Evolutionary conservation across 495 filamentous ascomycete genomes (phyloP), one percentile per base, ranked within the genome.

Genomic region (Penicillium turbatum): DNA sequence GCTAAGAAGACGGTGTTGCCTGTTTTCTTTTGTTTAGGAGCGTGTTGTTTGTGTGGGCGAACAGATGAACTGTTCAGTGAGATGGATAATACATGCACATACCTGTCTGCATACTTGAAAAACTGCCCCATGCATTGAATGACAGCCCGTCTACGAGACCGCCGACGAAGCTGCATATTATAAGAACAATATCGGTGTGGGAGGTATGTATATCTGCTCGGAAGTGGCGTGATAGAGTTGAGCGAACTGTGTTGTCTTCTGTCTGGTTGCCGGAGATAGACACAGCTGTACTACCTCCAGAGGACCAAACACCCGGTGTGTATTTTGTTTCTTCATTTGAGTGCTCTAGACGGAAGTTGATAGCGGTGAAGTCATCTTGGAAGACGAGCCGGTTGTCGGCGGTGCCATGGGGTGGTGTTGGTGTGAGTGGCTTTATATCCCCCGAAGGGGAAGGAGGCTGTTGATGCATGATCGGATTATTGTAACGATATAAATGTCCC

Each of bases 81-180:
- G n/a, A n/a, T n/a, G n/a, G n/a, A n/a, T 21, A 39, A 55, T 58
- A n/a, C n/a, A 2, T 43, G 7, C 8, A 57, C 68, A 75, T 39
- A 49, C 77, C 78, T 46, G 79, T 82, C 61, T 82, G 79, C 79
- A 82, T 82, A 50, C 76, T 78, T 30, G 78, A 70, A 57, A 82
- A 82, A 59, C 75, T 80, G 3, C 79, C 76, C 64, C 79, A 82
- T 29, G 79, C 77, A 60, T 68, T 62, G 53, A 66, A 76, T 42
- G 75, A 71, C 3, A 72, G 32, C 10, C 69, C 71, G 34, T 74
- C 71, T 1, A 74, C 67, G 15, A 74, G 56, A 17, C 71, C 71
- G 32, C 68, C 56, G 8, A 74, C 69, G 26, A 72, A 74, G 3
- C 68, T 65, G 29, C 71, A 74, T 31, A 69, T 46, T 32, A 74